Evolutionary conservation across 176 grass and related monocot species (phyloP).

Genomic region (Lolium rigidum): DNA sequence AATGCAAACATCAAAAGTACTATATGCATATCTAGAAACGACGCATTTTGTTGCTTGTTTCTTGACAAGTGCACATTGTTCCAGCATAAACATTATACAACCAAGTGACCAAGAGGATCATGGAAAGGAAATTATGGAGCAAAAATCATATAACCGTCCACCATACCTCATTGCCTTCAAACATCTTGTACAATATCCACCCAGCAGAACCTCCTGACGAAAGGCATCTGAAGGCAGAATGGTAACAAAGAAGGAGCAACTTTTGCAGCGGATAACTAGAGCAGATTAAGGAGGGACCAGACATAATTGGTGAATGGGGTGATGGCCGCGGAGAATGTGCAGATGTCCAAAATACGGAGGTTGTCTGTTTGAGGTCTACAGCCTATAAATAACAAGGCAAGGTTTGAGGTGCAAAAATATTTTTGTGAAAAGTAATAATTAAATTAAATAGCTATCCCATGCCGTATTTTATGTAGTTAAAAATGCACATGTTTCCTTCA

Average conservation of each 20-base stretch:
- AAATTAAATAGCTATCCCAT: no score
- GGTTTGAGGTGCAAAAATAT: conserved; percentile 43
- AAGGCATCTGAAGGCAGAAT: conserved; percentile 26
- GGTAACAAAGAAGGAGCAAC: conserved; percentile 7
- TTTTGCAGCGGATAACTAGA: not conserved
- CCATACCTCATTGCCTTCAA: conserved; percentile 25
- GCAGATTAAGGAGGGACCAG: conserved; percentile 35
- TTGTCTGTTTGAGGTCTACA: conserved; percentile 18
- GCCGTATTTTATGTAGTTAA: no score
- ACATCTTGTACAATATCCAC: conserved; percentile 39
- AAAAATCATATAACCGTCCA: conserved; percentile 22
- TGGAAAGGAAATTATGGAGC: not conserved
- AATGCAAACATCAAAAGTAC: not conserved
- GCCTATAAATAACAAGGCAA: conserved; percentile 54
- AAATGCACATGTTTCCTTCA: no score
- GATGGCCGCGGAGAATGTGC: conserved; percentile 23
- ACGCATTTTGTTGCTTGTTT: not conserved
- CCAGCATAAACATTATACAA: not conserved
- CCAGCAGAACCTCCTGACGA: conserved; percentile 26
- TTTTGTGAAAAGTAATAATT: no score
- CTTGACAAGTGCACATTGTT: not conserved
- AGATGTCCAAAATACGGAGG: conserved; percentile 1
- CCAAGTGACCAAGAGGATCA: not conserved
- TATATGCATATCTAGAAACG: not conserved
- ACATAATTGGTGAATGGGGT: conserved; percentile 24